Percentiles rank a stretch among this genome's conserved stretches.
These are phyloP conservation scores for Syzygium jambos DNA, from an alignment of 345 rosid species.

Conservation along the genomic window DNA sequence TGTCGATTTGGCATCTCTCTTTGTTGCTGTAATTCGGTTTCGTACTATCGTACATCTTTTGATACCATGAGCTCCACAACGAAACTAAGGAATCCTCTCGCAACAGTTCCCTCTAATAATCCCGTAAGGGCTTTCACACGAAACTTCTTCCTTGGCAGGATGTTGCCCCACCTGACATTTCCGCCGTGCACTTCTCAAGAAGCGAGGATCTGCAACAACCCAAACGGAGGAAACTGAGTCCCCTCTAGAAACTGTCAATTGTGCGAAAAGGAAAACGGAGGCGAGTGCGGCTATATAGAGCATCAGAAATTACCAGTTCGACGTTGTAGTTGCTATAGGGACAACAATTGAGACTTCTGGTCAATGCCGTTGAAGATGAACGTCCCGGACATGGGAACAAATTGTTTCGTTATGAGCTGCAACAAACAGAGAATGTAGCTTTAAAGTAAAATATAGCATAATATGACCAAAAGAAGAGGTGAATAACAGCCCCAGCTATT, in stretches of 20 bases:
- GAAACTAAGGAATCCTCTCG: background rate
- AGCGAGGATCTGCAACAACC: constrained; percentile 7
- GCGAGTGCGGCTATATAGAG: background rate
- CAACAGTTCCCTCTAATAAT: background rate
- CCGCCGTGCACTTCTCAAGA: background rate
- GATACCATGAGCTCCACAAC: background rate
- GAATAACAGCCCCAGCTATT: background rate
- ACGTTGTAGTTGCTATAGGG: constrained; percentile 13
- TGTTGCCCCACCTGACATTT: background rate
- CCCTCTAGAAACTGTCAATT: background rate
- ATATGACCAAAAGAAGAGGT: background rate
- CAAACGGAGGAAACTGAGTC: background rate
- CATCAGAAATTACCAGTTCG: background rate
- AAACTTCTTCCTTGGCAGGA: background rate
- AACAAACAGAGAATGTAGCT: background rate
- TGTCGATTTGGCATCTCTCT: background rate
- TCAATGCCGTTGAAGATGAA: constrained; percentile 91
- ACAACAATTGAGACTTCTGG: constrained; percentile 79
- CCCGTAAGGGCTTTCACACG: background rate
- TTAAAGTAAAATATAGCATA: background rate
- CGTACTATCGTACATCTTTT: background rate
- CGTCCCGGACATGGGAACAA: constrained; percentile 83
- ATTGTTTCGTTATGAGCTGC: constrained; percentile 90
- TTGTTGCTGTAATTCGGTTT: background rate
- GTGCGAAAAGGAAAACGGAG: background rate